These are phyloP conservation scores for Diplotaxis tenuifolia DNA, from an alignment of 345 rosid genomes.

Conservation along the genomic window DNA sequence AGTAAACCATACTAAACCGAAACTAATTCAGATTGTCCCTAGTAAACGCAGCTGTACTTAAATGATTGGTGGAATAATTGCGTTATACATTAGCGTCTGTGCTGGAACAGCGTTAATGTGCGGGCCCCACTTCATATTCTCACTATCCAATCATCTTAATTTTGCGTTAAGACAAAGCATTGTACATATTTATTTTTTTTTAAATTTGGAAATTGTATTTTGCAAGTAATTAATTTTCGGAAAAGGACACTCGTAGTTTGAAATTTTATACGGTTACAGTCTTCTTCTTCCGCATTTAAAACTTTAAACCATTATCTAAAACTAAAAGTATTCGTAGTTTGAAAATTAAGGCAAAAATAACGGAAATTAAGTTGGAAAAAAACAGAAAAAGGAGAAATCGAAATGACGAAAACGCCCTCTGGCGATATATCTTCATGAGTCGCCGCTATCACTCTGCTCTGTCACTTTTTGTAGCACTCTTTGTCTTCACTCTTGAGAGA, in stretches of 20 bases:
- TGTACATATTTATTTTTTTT: neutral
- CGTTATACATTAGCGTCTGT: neutral
- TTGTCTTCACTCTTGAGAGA: conserved; percentile 9
- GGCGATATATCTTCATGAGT: neutral
- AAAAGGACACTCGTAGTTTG: neutral
- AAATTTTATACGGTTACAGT: neutral
- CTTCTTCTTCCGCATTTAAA: neutral
- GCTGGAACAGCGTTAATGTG: neutral
- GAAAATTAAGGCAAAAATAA: neutral
- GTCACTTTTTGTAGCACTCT: conserved; percentile 13
- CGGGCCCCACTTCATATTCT: neutral
- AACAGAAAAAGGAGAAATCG: neutral
- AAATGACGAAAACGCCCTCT: conserved; percentile 14
- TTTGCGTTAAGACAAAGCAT: neutral
- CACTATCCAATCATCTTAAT: neutral
- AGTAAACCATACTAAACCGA: neutral
- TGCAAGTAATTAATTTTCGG: neutral
- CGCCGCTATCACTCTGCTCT: conserved; percentile 34
- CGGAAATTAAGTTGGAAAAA: conserved; percentile 6
- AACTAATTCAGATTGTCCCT: neutral
- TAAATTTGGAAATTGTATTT: neutral
- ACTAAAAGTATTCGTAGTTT: conserved; percentile 1
- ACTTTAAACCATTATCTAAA: neutral
- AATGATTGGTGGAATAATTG: neutral
- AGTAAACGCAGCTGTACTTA: neutral